Conservation (phyloP, 2,329 filamentous ascomycete species). For the Didymella pinodella region DNA sequence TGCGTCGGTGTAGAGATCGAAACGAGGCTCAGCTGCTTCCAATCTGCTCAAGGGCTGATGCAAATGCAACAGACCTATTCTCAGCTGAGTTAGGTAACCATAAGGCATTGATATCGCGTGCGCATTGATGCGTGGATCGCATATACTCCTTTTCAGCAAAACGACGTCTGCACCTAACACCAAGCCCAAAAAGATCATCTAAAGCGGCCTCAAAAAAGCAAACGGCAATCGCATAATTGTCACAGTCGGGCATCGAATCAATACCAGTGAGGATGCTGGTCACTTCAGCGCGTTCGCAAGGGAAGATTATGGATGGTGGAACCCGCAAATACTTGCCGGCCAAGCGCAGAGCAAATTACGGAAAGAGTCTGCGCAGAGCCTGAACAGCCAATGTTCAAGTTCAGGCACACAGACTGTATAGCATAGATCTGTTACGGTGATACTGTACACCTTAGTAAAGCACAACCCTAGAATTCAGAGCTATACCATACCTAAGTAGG, state of each 20-base stretch:
- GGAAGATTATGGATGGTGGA: conserved; percentile 82
- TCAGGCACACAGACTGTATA: neutral
- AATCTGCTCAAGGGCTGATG: conserved; percentile 53
- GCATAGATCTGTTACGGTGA: neutral
- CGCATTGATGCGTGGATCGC: conserved; percentile 88
- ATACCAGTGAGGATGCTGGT: conserved; percentile 93
- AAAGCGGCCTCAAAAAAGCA: conserved; percentile 80
- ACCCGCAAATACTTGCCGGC: conserved; percentile 57
- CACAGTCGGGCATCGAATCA: conserved; percentile 89
- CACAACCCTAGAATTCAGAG: neutral
- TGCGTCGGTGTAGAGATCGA: conserved; percentile 36
- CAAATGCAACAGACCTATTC: conserved; percentile 61
- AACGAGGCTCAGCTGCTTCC: conserved; percentile 49
- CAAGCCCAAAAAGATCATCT: conserved; percentile 73
- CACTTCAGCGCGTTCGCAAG: conserved; percentile 93
- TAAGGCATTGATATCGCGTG: conserved; percentile 94
- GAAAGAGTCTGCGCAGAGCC: conserved; percentile 18
- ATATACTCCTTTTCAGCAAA: conserved; percentile 67
- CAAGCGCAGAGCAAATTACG: conserved; percentile 51
- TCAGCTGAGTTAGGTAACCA: conserved; percentile 69
- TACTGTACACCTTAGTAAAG: neutral
- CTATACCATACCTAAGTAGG: neutral
- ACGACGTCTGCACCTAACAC: conserved; percentile 49
- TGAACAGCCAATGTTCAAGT: conserved; percentile 5
- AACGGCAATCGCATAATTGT: conserved; percentile 90